Evolutionary conservation across 2,329 filamentous ascomycete genomes (phyloP).

Genomic region (Fusarium mangiferae): DNA sequence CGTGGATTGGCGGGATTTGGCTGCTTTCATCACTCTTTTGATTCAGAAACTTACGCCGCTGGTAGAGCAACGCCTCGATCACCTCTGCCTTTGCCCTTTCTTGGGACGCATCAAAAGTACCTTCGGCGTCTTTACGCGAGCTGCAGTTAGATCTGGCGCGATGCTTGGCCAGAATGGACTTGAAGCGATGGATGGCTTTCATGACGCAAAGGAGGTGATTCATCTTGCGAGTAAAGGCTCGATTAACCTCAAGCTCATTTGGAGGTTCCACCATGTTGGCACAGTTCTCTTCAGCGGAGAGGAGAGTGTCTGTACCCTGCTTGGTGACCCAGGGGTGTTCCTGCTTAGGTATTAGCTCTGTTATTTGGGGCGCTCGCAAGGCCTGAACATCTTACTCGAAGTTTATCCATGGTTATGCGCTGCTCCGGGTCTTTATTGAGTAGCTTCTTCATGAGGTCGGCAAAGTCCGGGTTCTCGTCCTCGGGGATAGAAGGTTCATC

Average conservation of each 20-base stretch:
- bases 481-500: constrained; percentile 72
- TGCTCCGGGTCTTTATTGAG: constrained; percentile 87
- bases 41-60: constrained; percentile 56
- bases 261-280: constrained; percentile 81
- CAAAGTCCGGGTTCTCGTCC: constrained; percentile 74
- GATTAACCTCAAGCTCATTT: constrained; percentile 89
- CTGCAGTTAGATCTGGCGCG: constrained; percentile 23
- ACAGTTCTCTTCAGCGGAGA: constrained; percentile 88
- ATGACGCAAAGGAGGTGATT: constrained; percentile 87
- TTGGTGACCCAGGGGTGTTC: constrained; percentile 94
- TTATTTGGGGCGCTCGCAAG: neutral
- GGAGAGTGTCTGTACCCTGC: constrained; percentile 77
- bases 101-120: constrained; percentile 39
- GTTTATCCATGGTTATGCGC: constrained; percentile 82
- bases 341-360: constrained; percentile 58
- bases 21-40: constrained; percentile 51
- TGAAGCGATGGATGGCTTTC: constrained; percentile 92
- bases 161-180: constrained; percentile 67
- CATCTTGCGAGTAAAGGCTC: constrained; percentile 91
- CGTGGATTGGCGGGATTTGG: constrained; percentile 63
- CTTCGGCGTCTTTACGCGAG: constrained; percentile 8
- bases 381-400: constrained; percentile 72
- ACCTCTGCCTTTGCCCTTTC: constrained; percentile 57
- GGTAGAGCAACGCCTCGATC: constrained; percentile 60
- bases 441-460: constrained; percentile 77